These are phyloP conservation scores for Candida piceae DNA, from an alignment of 805 yeast genomes.

Conservation along the genomic window DNA sequence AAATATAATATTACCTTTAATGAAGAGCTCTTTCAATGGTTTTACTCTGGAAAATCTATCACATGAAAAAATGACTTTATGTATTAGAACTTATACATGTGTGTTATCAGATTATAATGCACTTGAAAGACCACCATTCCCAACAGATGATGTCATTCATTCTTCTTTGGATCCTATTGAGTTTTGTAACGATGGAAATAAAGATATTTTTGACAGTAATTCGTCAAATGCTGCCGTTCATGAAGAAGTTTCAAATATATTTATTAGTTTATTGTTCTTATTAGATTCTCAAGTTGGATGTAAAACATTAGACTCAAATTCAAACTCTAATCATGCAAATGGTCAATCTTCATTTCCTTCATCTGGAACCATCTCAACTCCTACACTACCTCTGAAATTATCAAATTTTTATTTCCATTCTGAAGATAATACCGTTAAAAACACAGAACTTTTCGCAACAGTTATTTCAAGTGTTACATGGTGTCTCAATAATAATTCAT, in stretches of 20 bases:
- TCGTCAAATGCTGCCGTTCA: constrained; percentile 50
- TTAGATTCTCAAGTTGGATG: constrained; percentile 59
- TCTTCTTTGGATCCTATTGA: constrained; percentile 31
- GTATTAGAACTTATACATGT: constrained; percentile 66
- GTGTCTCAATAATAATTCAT: constrained; percentile 42
- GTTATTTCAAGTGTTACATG: constrained; percentile 73
- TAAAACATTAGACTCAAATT: constrained; percentile 17
- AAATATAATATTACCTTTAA: constrained; percentile 65
- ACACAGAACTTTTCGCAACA: constrained; percentile 61
- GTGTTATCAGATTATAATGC: constrained; percentile 58
- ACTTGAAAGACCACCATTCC: constrained; percentile 67
- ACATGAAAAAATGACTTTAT: constrained; percentile 68
- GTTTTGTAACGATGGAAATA: constrained; percentile 27
- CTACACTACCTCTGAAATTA: constrained; percentile 31
- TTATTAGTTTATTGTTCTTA: constrained; percentile 50
- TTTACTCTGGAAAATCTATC: constrained; percentile 51
- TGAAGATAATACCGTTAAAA: constrained; percentile 29
- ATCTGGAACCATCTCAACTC: constrained; percentile 13
- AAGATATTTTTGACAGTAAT: constrained; percentile 39
- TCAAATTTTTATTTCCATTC: constrained; percentile 36
- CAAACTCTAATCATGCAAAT: constrained; percentile 7
- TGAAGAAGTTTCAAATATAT: constrained; percentile 61
- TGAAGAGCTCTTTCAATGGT: constrained; percentile 58
- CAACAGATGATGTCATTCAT: constrained; percentile 45
- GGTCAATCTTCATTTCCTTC: constrained; percentile 15